These are phyloP conservation scores for Fusarium temperatum DNA, from an alignment of 2,329 filamentous ascomycete genomes.

Conservation along the genomic window DNA sequence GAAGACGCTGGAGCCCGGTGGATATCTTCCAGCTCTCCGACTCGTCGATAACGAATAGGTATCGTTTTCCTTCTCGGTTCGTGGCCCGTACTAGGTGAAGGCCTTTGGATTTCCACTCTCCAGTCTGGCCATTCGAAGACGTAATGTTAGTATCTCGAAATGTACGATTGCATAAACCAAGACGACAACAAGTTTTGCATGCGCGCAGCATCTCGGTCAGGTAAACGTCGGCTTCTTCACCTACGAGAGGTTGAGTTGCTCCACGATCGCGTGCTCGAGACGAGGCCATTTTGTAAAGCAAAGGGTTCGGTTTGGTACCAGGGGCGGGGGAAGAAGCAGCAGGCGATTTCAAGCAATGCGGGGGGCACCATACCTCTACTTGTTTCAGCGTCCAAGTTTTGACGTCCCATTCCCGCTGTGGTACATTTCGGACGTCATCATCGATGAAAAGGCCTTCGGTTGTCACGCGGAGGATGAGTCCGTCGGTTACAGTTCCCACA, in stretches of 20 bases:
- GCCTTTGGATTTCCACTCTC: conserved; percentile 63
- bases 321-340: conserved; percentile 54
- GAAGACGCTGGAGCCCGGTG: conserved; percentile 67
- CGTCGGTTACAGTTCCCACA: conserved; percentile 87
- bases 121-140: conserved; percentile 56
- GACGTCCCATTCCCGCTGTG: conserved; percentile 98
- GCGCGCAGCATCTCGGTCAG: conserved; percentile 68
- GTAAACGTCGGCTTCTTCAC: conserved; percentile 73
- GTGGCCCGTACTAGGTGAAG: conserved; percentile 71
- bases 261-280: conserved; percentile 59
- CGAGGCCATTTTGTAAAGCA: conserved; percentile 58
- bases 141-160: conserved; percentile 55
- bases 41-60: conserved; percentile 70
- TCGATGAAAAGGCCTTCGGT: conserved; percentile 97
- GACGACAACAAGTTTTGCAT: conserved; percentile 71
- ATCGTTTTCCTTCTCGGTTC: conserved; percentile 72
- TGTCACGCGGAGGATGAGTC: conserved; percentile 88
- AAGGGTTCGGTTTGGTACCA: conserved; percentile 51
- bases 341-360: conserved; percentile 64
- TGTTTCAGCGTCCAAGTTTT: conserved; percentile 97
- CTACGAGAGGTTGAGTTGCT: conserved; percentile 62
- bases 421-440: conserved; percentile 88
- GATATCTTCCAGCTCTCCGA: conserved; percentile 75
- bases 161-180: conserved; percentile 58
- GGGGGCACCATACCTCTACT: conserved; percentile 86